These are phyloP conservation scores for Taphrina confusa DNA, from an alignment of 1,139 yeast species.

Conservation along the genomic window DNA sequence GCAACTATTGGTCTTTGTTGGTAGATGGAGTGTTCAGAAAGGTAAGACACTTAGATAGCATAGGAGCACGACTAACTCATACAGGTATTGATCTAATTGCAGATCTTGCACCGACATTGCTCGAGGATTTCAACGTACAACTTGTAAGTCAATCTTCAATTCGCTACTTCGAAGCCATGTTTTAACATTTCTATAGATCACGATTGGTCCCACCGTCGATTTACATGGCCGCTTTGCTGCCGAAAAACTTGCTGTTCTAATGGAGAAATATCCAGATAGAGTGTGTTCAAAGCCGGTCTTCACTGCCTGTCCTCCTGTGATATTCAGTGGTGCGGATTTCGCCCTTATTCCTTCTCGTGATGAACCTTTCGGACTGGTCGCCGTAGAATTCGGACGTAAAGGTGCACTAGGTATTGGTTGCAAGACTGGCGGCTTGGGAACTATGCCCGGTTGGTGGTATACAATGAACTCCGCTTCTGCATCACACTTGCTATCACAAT, in stretches of 20 bases:
- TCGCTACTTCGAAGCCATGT: background rate
- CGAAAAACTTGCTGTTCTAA: constrained; percentile 27
- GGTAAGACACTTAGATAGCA: constrained; percentile 3
- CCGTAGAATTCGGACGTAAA: constrained; percentile 36
- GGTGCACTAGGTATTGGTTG: constrained; percentile 37
- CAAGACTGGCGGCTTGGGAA: constrained; percentile 36
- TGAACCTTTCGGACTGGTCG: constrained; percentile 36
- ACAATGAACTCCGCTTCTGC: constrained; percentile 35
- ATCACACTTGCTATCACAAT: constrained; percentile 26
- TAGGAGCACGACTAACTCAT: background rate
- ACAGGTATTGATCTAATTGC: constrained; percentile 35
- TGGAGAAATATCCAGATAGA: constrained; percentile 35
- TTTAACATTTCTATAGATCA: constrained; percentile 5
- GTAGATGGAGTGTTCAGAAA: constrained; percentile 36
- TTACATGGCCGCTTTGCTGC: constrained; percentile 36
- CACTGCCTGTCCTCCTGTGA: constrained; percentile 34
- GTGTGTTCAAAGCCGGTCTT: constrained; percentile 35
- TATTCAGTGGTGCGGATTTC: constrained; percentile 37
- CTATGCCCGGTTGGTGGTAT: constrained; percentile 38
- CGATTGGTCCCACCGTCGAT: constrained; percentile 35
- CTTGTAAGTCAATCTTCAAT: background rate
- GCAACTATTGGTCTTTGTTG: constrained; percentile 35
- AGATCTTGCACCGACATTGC: constrained; percentile 33
- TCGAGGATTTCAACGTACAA: constrained; percentile 34
- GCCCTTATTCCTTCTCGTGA: constrained; percentile 36